Conservation (phyloP, 2,329 filamentous ascomycete species). For the Beauveria varroae region DNA sequence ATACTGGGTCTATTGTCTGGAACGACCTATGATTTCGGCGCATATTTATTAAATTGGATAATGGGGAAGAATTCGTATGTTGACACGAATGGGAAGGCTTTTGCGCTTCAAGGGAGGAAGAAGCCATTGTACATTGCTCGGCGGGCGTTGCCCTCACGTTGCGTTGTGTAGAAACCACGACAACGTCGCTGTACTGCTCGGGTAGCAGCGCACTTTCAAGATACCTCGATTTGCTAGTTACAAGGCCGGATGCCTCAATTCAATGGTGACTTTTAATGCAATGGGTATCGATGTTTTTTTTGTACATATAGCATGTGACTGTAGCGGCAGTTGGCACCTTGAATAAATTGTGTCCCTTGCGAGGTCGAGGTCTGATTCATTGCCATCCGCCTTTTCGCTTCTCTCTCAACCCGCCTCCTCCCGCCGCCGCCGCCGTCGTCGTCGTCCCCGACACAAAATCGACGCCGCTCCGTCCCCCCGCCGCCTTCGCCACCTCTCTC, state of each 20-base stretch:
- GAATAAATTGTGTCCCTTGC: too few species aligned
- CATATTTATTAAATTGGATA: conserved; percentile 5
- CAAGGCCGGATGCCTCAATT: conserved; percentile 6
- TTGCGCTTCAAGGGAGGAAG: not conserved
- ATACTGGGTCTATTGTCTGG: not conserved
- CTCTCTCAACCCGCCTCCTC: conserved; percentile 20
- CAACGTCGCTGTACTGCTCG: conserved; percentile 5
- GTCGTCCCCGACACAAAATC: conserved; percentile 39
- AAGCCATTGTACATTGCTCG: not conserved
- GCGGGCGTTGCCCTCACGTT: not conserved
- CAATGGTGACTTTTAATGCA: conserved; percentile 9
- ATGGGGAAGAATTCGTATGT: not conserved
- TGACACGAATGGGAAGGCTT: not conserved
- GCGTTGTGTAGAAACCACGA: not conserved
- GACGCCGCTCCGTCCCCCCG: conserved; percentile 34
- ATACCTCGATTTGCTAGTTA: conserved; percentile 23
- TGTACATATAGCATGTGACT: too few species aligned
- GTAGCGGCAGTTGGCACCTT: too few species aligned
- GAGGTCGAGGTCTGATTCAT: not conserved
- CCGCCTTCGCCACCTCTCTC: conserved; percentile 34
- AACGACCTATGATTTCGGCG: not conserved
- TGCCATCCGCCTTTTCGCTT: conserved; percentile 25
- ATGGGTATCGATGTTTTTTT: not conserved
- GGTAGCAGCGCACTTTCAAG: conserved; percentile 21
- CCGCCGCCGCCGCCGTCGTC: not conserved